These are phyloP conservation scores for Phytophthora boehmeriae DNA, from an alignment of 352 stramenopile genomes.

Conservation along the genomic window DNA sequence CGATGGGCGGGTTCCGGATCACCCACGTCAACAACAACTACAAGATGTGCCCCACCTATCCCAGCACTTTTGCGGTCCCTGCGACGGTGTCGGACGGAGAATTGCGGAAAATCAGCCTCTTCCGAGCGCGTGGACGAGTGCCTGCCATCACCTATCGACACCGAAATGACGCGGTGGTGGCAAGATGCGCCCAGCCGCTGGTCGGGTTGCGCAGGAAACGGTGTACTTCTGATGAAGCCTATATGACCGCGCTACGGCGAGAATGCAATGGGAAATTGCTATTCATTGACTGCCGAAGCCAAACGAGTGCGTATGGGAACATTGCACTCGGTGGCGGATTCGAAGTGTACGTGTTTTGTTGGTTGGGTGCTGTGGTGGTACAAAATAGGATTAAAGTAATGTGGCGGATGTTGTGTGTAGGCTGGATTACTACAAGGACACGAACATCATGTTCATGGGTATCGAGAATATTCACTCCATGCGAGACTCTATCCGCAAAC, in stretches of 20 bases:
- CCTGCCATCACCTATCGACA: constrained; percentile 92
- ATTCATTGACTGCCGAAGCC: constrained; percentile 84
- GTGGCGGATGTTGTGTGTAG: constrained; percentile 30
- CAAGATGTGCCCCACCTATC: constrained; percentile 86
- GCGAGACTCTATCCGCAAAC: constrained; percentile 81
- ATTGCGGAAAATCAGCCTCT: constrained; percentile 86
- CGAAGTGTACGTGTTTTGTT: constrained; percentile 67
- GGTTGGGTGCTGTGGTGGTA: background rate
- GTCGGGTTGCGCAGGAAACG: constrained; percentile 94
- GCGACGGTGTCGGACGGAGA: constrained; percentile 92
- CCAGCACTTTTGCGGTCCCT: constrained; percentile 89
- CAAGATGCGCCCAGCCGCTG: constrained; percentile 93
- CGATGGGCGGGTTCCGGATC: constrained; percentile 65
- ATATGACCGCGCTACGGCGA: constrained; percentile 57
- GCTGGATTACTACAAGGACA: constrained; percentile 83
- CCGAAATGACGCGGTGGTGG: constrained; percentile 92
- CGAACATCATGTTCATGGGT: constrained; percentile 82
- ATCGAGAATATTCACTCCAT: constrained; percentile 96
- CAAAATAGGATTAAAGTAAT: constrained; percentile 6
- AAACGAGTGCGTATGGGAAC: constrained; percentile 88
- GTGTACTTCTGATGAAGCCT: constrained; percentile 91
- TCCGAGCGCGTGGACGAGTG: constrained; percentile 92
- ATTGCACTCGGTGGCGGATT: constrained; percentile 82
- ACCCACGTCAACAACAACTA: constrained; percentile 78
- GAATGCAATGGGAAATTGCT: constrained; percentile 68